These are phyloP conservation scores for Fragaria nilgerrensis DNA, from an alignment of 306 rosid genomes.

Conservation along the genomic window DNA sequence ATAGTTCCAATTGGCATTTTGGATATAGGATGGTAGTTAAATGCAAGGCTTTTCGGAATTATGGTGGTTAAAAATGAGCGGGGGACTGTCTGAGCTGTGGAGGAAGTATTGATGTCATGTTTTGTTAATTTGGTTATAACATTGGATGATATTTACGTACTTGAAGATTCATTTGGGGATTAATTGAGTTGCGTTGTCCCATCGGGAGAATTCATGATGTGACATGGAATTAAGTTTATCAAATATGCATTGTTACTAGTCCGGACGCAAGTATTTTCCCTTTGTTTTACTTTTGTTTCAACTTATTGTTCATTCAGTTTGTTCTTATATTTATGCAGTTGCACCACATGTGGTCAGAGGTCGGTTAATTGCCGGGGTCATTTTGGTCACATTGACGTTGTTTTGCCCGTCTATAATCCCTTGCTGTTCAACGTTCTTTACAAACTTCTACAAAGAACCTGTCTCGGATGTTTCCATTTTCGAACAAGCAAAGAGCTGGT, in stretches of 20 bases:
- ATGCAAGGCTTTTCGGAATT: too few relatives aligned
- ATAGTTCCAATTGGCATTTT: neutral
- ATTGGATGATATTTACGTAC: neutral
- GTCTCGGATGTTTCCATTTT: slow-evolving; percentile 64
- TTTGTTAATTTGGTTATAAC: neutral
- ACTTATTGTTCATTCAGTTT: slow-evolving; percentile 16
- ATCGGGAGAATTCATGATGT: neutral
- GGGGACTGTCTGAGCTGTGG: neutral
- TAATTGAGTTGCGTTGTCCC: too few relatives aligned
- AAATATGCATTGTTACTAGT: neutral
- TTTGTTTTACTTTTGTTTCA: too few relatives aligned
- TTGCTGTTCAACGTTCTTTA: slow-evolving; percentile 58
- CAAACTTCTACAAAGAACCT: slow-evolving; percentile 49
- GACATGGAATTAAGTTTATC: neutral
- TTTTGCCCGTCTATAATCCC: slow-evolving; percentile 69
- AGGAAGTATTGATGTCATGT: neutral
- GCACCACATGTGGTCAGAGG: slow-evolving; percentile 63
- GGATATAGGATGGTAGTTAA: neutral
- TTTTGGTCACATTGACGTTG: slow-evolving; percentile 83
- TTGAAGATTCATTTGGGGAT: neutral
- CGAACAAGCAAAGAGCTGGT: slow-evolving; percentile 41
- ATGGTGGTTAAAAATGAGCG: too few relatives aligned
- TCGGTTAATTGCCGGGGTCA: slow-evolving; percentile 65
- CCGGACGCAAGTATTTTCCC: too few relatives aligned
- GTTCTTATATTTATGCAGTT: slow-evolving; percentile 51